phyloP scores from a whole-genome alignment of 2,329 filamentous ascomycete genomes.

The Chrysoporthe cubensis region DNA sequence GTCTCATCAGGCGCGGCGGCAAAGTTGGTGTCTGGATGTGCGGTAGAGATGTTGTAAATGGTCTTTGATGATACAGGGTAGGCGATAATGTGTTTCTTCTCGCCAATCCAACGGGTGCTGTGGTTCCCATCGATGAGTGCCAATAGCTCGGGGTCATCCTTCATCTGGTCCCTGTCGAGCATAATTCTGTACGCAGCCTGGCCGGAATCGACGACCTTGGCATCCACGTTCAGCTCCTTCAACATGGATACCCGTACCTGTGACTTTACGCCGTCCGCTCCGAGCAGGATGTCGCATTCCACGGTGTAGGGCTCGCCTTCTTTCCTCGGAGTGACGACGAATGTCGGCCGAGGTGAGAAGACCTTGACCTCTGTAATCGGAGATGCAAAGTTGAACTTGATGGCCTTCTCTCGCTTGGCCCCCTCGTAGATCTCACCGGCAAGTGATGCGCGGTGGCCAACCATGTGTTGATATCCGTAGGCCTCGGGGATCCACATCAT shows the following conservation, averaged over 20 bases:
- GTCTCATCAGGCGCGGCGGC: slow-evolving; percentile 52
- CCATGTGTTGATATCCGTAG: slow-evolving; percentile 68
- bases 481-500: slow-evolving; percentile 58
- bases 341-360: slow-evolving; percentile 54
- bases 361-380: slow-evolving; percentile 51
- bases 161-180: slow-evolving; percentile 49
- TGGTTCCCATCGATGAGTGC: slow-evolving; percentile 59
- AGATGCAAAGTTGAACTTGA: slow-evolving; percentile 62
- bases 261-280: slow-evolving; percentile 59
- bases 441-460: slow-evolving; percentile 64
- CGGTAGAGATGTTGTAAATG: slow-evolving; percentile 69
- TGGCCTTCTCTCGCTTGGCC: slow-evolving; percentile 56
- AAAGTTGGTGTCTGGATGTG: slow-evolving; percentile 64
- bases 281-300: slow-evolving; percentile 55
- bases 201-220: slow-evolving; percentile 50
- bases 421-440: slow-evolving; percentile 62
- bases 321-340: slow-evolving; percentile 52
- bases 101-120: slow-evolving; percentile 68
- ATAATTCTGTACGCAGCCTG: slow-evolving; percentile 60
- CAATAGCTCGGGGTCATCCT: slow-evolving; percentile 54
- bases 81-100: slow-evolving; percentile 68
- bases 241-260: slow-evolving; percentile 48
- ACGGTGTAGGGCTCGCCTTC: slow-evolving; percentile 48
- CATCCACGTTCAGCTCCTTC: slow-evolving; percentile 39
- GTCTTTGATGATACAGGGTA: slow-evolving; percentile 66